A percentile compares a stretch with the other conserved stretches of the same genome.
These are phyloP conservation scores for Ustilago trichophora DNA, from an alignment of 1,284 basidiomycete genomes.

Conservation along the genomic window DNA sequence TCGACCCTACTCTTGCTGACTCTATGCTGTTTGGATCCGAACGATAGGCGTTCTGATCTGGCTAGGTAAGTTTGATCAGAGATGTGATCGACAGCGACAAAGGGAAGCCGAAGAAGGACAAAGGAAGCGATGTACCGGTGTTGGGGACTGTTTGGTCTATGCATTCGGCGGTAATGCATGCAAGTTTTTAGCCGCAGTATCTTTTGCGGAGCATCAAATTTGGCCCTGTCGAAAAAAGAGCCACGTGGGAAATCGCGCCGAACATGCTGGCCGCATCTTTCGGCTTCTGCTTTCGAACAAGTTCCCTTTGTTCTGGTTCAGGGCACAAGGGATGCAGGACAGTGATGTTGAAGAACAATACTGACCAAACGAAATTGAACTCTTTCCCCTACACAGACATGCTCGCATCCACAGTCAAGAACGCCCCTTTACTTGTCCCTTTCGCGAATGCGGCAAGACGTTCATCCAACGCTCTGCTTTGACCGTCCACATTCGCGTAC, in stretches of 20 bases:
- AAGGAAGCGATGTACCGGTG: constrained; percentile 1
- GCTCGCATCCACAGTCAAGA: constrained; percentile 62
- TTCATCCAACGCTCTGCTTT: constrained; percentile 71
- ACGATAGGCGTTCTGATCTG: constrained; percentile 47
- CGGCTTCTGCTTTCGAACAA: not conserved
- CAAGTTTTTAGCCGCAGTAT: too few species aligned
- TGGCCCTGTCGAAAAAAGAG: constrained; percentile 14
- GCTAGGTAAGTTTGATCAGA: constrained; percentile 40
- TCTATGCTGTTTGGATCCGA: too few species aligned
- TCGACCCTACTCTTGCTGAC: too few species aligned
- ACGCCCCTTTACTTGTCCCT: constrained; percentile 57
- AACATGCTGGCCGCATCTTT: too few species aligned
- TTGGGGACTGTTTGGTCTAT: not conserved
- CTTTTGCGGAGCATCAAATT: too few species aligned
- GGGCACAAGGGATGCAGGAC: too few species aligned
- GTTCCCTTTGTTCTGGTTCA: too few species aligned
- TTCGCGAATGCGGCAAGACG: constrained; percentile 58
- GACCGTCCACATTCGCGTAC: constrained; percentile 83
- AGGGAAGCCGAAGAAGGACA: constrained; percentile 3
- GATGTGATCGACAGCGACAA: not conserved
- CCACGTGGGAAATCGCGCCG: constrained; percentile 27
- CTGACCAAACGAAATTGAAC: not conserved
- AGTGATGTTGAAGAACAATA: not conserved
- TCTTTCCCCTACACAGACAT: too few species aligned
- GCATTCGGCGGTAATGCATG: too few species aligned